Percentiles rank a stretch among this genome's conserved stretches.
Conservation (phyloP, 2,329 filamentous ascomycete species). For the Fusarium chlamydosporum region DNA sequence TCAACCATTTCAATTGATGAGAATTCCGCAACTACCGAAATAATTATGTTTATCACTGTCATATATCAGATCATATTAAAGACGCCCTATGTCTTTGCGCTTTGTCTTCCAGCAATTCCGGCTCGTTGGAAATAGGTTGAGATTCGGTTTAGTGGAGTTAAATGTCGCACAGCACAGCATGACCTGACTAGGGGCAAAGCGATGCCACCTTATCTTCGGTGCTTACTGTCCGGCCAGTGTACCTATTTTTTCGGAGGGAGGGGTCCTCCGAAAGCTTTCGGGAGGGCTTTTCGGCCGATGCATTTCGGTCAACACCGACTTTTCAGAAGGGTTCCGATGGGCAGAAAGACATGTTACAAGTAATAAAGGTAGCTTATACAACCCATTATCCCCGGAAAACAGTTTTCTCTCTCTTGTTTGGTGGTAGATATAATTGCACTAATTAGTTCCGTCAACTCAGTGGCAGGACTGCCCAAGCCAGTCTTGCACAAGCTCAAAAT, state of each 20-base stretch:
- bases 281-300: slow-evolving; percentile 22
- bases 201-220: slow-evolving; percentile 1
- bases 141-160: not conserved
- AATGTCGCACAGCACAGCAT: not conserved
- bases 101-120: not conserved
- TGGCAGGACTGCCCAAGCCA: not conserved
- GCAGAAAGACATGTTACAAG: not conserved
- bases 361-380: not conserved
- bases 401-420: not conserved
- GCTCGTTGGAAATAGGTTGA: too few relatives aligned
- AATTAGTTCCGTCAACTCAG: not conserved
- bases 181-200: not conserved
- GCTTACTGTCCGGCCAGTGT: not conserved
- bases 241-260: not conserved
- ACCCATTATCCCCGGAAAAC: not conserved
- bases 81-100: not conserved
- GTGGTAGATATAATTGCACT: not conserved
- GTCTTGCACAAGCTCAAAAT: slow-evolving; percentile 3
- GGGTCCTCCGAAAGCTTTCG: slow-evolving; percentile 32
- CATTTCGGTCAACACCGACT: slow-evolving; percentile 39
- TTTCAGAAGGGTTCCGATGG: slow-evolving; percentile 8
- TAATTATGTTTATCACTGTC: not conserved
- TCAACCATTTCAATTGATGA: not conserved
- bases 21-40: not conserved
- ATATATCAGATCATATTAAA: not conserved